Evolutionary conservation across 306 rosid genomes (phyloP).

Genomic region (Pterocarpus santalinus): DNA sequence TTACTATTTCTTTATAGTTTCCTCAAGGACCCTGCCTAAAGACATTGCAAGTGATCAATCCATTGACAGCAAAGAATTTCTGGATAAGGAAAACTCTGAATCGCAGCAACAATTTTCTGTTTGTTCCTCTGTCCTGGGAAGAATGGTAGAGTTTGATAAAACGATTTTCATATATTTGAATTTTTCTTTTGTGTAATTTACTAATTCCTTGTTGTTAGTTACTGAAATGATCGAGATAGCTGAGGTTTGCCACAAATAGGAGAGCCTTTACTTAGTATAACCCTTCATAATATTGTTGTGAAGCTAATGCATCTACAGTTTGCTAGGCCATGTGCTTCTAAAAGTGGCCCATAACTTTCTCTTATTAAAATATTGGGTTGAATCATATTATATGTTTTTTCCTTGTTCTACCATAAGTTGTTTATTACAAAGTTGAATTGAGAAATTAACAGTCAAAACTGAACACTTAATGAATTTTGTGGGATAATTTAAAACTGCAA

Average conservation of each 20-base stretch:
- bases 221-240: conserved; percentile 16
- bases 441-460: not conserved
- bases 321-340: not conserved
- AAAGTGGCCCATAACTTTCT: not conserved
- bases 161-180: not conserved
- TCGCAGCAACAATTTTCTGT: conserved; percentile 50
- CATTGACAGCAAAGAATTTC: conserved; percentile 50
- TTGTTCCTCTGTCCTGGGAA: conserved; percentile 54
- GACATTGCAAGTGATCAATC: conserved; percentile 59
- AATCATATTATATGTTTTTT: not conserved
- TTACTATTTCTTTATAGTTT: conserved; percentile 61
- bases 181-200: conserved; percentile 37
- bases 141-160: conserved; percentile 59
- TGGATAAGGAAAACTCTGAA: conserved; percentile 56
- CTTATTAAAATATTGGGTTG: not conserved
- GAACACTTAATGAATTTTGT: not conserved
- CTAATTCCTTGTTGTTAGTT: conserved; percentile 1
- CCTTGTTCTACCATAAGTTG: not conserved
- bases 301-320: not conserved
- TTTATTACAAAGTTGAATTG: conserved; percentile 3
- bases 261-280: not conserved
- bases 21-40: conserved; percentile 54
- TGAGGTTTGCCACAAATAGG: not conserved
- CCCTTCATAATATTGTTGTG: not conserved
- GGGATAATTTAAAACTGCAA: not conserved